Percentiles rank a stretch among this genome's conserved stretches.
Evolutionary conservation across 2,329 filamentous ascomycete genomes (phyloP).

Genomic region (Hypoxylon sp.): DNA sequence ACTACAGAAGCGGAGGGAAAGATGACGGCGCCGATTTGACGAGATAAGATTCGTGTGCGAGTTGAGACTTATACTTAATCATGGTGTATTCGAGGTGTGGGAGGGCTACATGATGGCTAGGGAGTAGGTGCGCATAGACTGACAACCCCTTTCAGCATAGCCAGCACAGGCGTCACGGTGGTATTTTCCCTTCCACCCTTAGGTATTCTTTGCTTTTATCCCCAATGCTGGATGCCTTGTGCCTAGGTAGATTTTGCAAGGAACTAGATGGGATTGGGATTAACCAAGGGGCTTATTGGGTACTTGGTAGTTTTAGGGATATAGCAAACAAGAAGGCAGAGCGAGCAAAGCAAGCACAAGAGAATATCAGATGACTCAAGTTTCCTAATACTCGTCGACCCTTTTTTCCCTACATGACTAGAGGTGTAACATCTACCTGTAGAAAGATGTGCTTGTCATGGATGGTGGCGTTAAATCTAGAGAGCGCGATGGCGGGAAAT

Average conservation of each 20-base stretch:
- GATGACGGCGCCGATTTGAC: background rate
- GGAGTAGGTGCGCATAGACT: conserved; percentile 26
- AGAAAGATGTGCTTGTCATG: too few species aligned
- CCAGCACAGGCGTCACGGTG: conserved; percentile 26
- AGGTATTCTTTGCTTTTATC: conserved; percentile 1
- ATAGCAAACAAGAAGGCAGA: background rate
- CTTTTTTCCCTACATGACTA: background rate
- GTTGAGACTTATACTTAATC: background rate
- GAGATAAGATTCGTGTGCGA: background rate
- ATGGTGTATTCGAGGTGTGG: background rate
- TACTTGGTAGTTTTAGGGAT: conserved; percentile 5
- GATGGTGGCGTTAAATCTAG: too few species aligned
- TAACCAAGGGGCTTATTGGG: conserved; percentile 12
- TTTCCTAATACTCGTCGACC: background rate
- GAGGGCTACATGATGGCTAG: conserved; percentile 6
- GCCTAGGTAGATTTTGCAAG: background rate
- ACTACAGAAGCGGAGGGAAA: background rate
- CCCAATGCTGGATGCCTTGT: too few species aligned
- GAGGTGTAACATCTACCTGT: too few species aligned
- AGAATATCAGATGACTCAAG: background rate
- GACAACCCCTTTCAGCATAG: conserved; percentile 23
- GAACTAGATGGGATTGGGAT: conserved; percentile 12
- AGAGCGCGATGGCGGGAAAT: background rate
- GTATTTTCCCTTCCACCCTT: conserved; percentile 5
- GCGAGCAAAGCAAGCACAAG: background rate